Percentiles rank a stretch among this genome's conserved stretches.
Conservation (phyloP, 176 grass and related monocot species). For the Avena sativa region DNA sequence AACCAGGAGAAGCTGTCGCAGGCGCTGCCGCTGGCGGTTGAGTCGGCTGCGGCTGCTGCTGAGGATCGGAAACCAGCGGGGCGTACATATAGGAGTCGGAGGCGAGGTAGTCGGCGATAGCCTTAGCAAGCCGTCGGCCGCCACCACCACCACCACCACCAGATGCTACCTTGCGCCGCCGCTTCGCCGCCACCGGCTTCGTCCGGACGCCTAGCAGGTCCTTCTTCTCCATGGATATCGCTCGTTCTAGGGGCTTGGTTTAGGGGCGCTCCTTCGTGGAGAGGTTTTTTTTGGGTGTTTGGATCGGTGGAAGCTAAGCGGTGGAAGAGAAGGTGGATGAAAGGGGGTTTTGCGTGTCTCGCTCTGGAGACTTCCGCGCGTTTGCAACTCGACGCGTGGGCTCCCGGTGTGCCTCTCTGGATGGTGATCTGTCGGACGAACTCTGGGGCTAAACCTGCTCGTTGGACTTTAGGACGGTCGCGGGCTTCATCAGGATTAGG, state of each 20-base stretch:
- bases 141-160: not conserved
- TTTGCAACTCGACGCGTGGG: not conserved
- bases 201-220: constrained; percentile 47
- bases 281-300: not conserved
- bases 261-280: not conserved
- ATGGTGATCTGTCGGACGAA: not conserved
- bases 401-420: no score
- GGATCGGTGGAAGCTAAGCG: not conserved
- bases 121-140: constrained; percentile 15
- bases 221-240: constrained; percentile 52
- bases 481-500: no score
- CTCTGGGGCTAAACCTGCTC: not conserved
- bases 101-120: constrained; percentile 47
- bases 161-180: constrained; percentile 12
- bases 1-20: constrained; percentile 23
- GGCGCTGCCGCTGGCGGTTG: not conserved
- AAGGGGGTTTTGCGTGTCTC: not conserved
- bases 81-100: constrained; percentile 62
- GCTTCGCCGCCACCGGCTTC: not conserved
- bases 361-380: not conserved
- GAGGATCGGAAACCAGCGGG: constrained; percentile 32
- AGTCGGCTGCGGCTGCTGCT: not conserved
- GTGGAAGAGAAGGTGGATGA: not conserved
- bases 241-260: not conserved
- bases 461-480: not conserved